Base-by-base conservation (phyloP, 257 asterid genomes). In the Eucommia ulmoides region DNA sequence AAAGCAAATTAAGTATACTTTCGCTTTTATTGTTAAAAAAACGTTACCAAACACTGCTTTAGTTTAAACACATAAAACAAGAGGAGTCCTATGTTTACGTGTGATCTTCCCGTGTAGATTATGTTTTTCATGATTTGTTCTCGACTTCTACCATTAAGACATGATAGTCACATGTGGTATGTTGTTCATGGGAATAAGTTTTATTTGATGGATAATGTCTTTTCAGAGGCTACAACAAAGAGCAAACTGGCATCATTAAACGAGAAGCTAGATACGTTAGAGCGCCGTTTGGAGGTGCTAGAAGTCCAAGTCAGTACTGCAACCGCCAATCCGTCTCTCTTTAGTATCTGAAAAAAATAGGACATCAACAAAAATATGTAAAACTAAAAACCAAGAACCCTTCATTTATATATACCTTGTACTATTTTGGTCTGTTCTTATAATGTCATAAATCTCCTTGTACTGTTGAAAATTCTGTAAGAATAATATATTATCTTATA, bases 301-400 rank as follows among this genome's bases (percentile, higher is more conserved):
- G 94, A 88, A 67, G 96, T 82, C 51, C 97, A 88, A 80, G 93
- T 88, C 58, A 63, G 79, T 48, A 78, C 83, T 50, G 97, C 95
- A 44, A 79, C 96, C 16, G 73, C 82, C 18, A 88, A 82, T 63
- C 93, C 97, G 20, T 77, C 89, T 65, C 82, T 88, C 49, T 88
- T 88, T 42, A 42, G 3, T 6, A 35, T 17, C 44, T 35, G 44
- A 35, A 10, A 9, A 2, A 10, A 6, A 35, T 18, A 10, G 44
- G 44, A 35, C 16, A 10, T 15, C 44, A 35, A 18, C 44, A 35
- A n/a, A n/a, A n/a, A n/a, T n/a, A n/a, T n/a, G n/a, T n/a, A n/a
- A n/a, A n/a, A n/a, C n/a, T n/a, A n/a, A n/a, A n/a, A n/a, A n/a
- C n/a, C n/a, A n/a, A n/a, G n/a, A n/a, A n/a, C n/a, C n/a, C n/a